Evolutionary conservation across 2,329 filamentous ascomycete species (phyloP).

Genomic region (Aureobasidium sp.): DNA sequence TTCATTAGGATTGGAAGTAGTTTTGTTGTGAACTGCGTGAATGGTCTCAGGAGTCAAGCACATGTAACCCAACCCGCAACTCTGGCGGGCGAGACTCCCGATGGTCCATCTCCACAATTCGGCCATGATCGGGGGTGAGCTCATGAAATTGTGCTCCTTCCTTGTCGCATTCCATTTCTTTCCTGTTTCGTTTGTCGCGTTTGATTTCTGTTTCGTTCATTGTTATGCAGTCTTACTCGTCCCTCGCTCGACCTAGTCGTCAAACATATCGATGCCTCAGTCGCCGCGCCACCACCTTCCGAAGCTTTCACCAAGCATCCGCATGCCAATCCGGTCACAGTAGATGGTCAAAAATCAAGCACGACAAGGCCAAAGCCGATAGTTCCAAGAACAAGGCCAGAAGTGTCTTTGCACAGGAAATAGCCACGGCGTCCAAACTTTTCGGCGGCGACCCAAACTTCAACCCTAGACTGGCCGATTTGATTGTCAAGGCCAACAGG

Average conservation of each 20-base stretch:
- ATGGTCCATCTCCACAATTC: not conserved
- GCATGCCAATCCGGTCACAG: slow-evolving; percentile 61
- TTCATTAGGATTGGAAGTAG: not conserved
- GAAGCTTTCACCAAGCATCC: slow-evolving; percentile 17
- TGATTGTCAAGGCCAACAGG: slow-evolving; percentile 74
- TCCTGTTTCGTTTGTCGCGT: not conserved
- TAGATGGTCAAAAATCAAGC: slow-evolving; percentile 93
- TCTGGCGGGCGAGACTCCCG: not conserved
- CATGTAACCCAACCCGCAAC: not conserved
- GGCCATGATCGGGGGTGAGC: not conserved
- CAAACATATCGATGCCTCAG: slow-evolving; percentile 8
- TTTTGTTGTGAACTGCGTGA: not conserved
- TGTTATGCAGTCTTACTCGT: slow-evolving; percentile 4
- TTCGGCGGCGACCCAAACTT: slow-evolving; percentile 64
- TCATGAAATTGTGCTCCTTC: not conserved
- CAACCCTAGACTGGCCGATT: slow-evolving; percentile 69
- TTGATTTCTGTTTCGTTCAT: not conserved
- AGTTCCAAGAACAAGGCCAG: slow-evolving; percentile 68
- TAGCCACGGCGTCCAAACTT: slow-evolving; percentile 70
- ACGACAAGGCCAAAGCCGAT: slow-evolving; percentile 87
- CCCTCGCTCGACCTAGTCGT: not conserved
- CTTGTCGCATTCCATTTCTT: not conserved
- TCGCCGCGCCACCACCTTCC: slow-evolving; percentile 4
- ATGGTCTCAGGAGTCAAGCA: slow-evolving; percentile 3
- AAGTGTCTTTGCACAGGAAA: slow-evolving; percentile 60